These are phyloP conservation scores for Neoascochyta sp. DNA, from an alignment of 2,329 filamentous ascomycete species.

Conservation along the genomic window DNA sequence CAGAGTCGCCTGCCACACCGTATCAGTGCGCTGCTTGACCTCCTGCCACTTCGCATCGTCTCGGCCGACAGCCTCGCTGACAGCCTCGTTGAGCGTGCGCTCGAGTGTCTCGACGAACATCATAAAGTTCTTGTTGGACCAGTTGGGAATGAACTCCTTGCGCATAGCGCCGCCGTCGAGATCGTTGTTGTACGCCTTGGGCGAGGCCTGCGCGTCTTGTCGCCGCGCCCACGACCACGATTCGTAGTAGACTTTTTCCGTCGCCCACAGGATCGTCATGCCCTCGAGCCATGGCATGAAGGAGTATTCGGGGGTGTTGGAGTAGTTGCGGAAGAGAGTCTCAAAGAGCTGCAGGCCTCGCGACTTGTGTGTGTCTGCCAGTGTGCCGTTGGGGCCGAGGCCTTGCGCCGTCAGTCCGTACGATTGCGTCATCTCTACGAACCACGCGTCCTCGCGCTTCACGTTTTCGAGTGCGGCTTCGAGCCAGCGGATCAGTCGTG, in stretches of 20 bases:
- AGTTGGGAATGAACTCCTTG: conserved; percentile 64
- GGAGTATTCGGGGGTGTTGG: conserved; percentile 3
- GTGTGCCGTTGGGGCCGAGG: conserved; percentile 9
- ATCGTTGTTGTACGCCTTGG: conserved; percentile 42
- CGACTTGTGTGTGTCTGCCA: conserved; percentile 18
- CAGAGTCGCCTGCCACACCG: conserved; percentile 24
- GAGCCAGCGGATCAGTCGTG: conserved; percentile 28
- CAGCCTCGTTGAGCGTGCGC: conserved; percentile 51
- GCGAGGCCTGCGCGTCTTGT: conserved; percentile 16
- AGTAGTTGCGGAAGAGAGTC: conserved; percentile 18
- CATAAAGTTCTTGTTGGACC: conserved; percentile 60
- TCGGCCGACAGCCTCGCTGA: conserved; percentile 14
- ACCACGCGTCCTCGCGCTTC: conserved; percentile 28
- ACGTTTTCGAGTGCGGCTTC: conserved; percentile 32
- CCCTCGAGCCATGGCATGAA: conserved; percentile 36
- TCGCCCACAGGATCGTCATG: conserved; percentile 31
- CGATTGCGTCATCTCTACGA: conserved; percentile 28
- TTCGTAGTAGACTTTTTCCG: conserved; percentile 35
- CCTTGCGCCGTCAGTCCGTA: conserved; percentile 10
- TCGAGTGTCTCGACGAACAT: conserved; percentile 57
- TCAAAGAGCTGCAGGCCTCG: conserved; percentile 31
- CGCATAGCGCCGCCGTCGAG: conserved; percentile 63
- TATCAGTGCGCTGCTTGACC: conserved; percentile 20
- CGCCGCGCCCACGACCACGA: conserved; percentile 33
- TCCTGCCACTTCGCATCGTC: conserved; percentile 20